Conservation (phyloP, 352 stramenopile genomes). For the Globisporangium mamillatum region DNA sequence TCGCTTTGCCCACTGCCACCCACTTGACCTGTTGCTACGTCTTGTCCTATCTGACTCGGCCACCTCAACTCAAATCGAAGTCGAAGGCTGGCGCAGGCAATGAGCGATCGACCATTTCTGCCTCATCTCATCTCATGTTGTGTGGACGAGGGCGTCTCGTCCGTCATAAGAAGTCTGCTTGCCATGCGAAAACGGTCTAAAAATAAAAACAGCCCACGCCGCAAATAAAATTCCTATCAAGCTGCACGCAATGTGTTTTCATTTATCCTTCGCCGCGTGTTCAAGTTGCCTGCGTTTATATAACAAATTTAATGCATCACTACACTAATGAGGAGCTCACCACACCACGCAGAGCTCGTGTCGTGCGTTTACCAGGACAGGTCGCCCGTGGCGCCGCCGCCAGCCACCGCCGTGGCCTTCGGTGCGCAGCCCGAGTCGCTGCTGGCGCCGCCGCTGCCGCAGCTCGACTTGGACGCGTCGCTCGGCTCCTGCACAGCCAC, state of each 20-base stretch:
- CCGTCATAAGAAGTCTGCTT: neutral
- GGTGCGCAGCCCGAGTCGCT: slow-evolving; percentile 21
- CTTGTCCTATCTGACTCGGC: neutral
- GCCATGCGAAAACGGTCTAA: neutral
- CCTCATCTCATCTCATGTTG: too few species aligned
- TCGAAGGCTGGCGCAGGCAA: too few species aligned
- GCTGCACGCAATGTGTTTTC: neutral
- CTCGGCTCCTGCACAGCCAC: slow-evolving; percentile 72
- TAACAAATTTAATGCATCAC: slow-evolving; percentile 8
- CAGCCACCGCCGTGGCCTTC: slow-evolving; percentile 39
- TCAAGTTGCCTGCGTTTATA: neutral
- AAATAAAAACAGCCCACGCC: neutral
- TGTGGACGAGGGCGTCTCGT: too few species aligned
- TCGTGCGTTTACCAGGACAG: slow-evolving; percentile 49
- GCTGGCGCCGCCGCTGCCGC: slow-evolving; percentile 29
- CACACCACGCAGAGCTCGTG: neutral
- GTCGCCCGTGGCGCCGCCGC: slow-evolving; percentile 37
- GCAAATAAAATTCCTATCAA: neutral
- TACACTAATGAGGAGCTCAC: neutral
- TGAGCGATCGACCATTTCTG: too few species aligned
- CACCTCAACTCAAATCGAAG: too few species aligned
- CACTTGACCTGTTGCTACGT: neutral
- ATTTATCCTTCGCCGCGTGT: neutral
- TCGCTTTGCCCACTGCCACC: too few species aligned
- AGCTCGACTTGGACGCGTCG: slow-evolving; percentile 25